Evolutionary conservation across 2,329 filamentous ascomycete species (phyloP).

Genomic region (Fusarium gaditjirri): DNA sequence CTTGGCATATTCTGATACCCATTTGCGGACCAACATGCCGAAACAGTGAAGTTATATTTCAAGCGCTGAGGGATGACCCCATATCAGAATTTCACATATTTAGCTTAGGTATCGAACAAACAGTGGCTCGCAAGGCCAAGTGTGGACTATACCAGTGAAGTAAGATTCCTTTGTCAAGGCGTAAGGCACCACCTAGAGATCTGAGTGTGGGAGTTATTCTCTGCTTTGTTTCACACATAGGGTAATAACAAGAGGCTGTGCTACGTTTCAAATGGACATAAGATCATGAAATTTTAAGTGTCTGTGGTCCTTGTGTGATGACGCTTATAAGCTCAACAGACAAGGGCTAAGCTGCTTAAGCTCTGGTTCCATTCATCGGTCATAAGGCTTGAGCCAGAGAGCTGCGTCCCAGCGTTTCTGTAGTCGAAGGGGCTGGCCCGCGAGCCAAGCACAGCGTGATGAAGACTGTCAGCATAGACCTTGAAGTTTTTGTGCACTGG

Average conservation of each 20-base stretch:
- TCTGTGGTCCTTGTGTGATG: not conserved
- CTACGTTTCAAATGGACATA: conserved; percentile 9
- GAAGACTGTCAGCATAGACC: conserved; percentile 40
- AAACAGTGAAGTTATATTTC: not conserved
- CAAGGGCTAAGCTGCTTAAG: not conserved
- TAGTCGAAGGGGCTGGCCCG: conserved; percentile 20
- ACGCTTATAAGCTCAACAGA: conserved; percentile 1
- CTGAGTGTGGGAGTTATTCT: conserved; percentile 14
- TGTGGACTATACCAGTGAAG: not conserved
- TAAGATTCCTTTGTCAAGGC: conserved; percentile 10
- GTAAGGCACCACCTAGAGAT: conserved; percentile 7
- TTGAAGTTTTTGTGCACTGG: conserved; percentile 14
- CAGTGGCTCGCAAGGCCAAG: not conserved
- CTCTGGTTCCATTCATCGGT: not conserved
- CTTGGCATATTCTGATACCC: not conserved
- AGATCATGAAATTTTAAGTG: conserved; percentile 4
- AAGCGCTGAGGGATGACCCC: no score
- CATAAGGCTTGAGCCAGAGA: conserved; percentile 11
- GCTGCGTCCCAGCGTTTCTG: not conserved
- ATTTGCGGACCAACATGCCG: not conserved
- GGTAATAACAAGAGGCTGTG: conserved; percentile 31
- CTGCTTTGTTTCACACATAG: not conserved
- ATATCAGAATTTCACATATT: conserved; percentile 1
- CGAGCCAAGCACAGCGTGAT: conserved; percentile 28
- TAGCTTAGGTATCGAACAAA: not conserved